Evolutionary conservation across 371 early-diverging fungal genomes (phyloP).

Genomic region (Syncephalastrum monosporum): DNA sequence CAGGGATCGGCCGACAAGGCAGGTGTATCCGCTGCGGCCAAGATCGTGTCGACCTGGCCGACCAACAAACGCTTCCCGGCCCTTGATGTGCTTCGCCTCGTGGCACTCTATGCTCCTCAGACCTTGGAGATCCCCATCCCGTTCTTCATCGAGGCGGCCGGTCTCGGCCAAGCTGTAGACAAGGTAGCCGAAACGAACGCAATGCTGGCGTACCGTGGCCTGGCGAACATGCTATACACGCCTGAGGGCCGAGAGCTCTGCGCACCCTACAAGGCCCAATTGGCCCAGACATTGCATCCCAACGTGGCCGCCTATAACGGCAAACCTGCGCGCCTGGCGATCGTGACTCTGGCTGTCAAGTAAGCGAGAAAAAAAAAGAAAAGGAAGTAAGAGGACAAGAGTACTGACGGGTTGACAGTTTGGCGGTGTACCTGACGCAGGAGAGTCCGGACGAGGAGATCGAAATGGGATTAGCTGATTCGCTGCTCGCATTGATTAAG

Average conservation of each 20-base stretch:
- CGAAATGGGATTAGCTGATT: conserved; percentile 44
- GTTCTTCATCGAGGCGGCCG: conserved; percentile 34
- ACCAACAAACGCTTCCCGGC: conserved; percentile 75
- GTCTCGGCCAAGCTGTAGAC: conserved; percentile 15
- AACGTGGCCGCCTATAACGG: conserved; percentile 28
- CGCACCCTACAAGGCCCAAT: conserved; percentile 29
- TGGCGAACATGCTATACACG: conserved; percentile 61
- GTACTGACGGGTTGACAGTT: conserved; percentile 6
- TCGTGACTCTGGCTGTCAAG: conserved; percentile 43
- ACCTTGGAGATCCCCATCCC: conserved; percentile 16
- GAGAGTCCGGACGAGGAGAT: conserved; percentile 40
- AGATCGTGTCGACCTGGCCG: conserved; percentile 61
- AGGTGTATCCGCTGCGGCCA: conserved; percentile 30
- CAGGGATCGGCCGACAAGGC: conserved; percentile 21
- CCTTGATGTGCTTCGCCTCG: conserved; percentile 81
- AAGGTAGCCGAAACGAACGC: conserved; percentile 59
- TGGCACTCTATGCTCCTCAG: conserved; percentile 52
- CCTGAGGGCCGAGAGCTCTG: conserved; percentile 38
- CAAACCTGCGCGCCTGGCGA: conserved; percentile 35
- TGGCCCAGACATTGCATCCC: conserved; percentile 25
- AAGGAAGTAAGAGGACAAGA: not conserved
- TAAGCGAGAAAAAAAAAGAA: conserved; percentile 14
- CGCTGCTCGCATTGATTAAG: conserved; percentile 47
- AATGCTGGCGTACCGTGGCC: conserved; percentile 67
- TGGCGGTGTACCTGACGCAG: conserved; percentile 37